Evolutionary conservation across 192 early-diverging fungal species (phyloP).

Genomic region (Coemansia sp.): DNA sequence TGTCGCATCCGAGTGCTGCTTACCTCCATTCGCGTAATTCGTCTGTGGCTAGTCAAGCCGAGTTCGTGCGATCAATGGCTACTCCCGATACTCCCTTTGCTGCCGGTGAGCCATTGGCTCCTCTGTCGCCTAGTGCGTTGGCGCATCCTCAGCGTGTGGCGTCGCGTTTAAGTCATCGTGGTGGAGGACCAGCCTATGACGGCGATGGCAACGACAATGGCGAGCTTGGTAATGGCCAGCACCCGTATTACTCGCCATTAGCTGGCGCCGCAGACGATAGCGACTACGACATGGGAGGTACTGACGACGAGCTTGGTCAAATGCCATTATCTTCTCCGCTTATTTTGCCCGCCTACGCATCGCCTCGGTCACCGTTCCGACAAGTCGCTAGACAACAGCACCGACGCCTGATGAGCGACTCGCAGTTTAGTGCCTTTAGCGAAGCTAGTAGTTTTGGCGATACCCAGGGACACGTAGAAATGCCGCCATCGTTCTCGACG

Average conservation of each 20-base stretch:
- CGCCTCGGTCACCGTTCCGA: slow-evolving; percentile 12
- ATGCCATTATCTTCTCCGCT: slow-evolving; percentile 3
- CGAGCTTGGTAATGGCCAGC: neutral
- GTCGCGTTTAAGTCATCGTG: slow-evolving; percentile 1
- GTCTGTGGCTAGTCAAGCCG: slow-evolving; percentile 37
- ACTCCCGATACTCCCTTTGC: neutral
- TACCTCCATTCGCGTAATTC: slow-evolving; percentile 53
- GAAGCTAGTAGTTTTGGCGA: slow-evolving; percentile 48
- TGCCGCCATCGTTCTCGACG: slow-evolving; percentile 29
- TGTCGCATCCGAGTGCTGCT: slow-evolving; percentile 48
- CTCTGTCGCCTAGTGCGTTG: neutral
- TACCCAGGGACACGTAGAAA: slow-evolving; percentile 34
- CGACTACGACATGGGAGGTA: neutral
- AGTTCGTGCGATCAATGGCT: neutral
- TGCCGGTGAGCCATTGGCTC: neutral
- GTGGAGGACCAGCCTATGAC: neutral
- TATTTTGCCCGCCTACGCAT: neutral
- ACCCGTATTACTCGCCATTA: neutral
- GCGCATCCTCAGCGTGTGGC: slow-evolving; percentile 1
- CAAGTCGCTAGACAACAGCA: slow-evolving; percentile 14
- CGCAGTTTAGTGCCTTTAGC: slow-evolving; percentile 40
- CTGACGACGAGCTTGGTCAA: neutral
- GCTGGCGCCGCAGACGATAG: neutral
- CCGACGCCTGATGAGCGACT: slow-evolving; percentile 43
- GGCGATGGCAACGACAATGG: neutral